These are phyloP conservation scores for Globisporangium splendens DNA, from an alignment of 352 stramenopile genomes.

Conservation along the genomic window DNA sequence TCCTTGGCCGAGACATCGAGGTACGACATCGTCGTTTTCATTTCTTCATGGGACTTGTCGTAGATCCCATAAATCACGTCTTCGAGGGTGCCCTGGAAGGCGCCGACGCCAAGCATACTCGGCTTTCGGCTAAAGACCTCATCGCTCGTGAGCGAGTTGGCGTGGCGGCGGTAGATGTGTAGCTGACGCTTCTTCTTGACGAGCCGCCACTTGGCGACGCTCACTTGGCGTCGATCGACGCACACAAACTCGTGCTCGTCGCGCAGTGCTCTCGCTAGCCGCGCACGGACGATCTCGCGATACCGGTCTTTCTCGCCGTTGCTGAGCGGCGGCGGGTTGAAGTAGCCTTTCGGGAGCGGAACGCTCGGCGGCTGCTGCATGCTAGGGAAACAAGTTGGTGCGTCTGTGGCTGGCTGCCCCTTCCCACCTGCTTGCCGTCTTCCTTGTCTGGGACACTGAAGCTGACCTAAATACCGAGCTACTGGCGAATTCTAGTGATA, in stretches of 20 bases:
- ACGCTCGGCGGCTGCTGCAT: not conserved
- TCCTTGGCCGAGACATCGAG: conserved; percentile 24
- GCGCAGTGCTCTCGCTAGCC: conserved; percentile 24
- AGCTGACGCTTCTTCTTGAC: conserved; percentile 31
- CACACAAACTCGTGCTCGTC: conserved; percentile 27
- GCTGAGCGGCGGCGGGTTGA: not conserved
- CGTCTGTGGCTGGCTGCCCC: too few species aligned
- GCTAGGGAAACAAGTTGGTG: too few species aligned
- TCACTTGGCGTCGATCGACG: conserved; percentile 24
- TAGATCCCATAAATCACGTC: conserved; percentile 40
- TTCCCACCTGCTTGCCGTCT: too few species aligned
- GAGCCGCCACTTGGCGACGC: conserved; percentile 42
- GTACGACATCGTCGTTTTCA: conserved; percentile 25
- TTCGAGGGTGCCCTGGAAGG: conserved; percentile 40
- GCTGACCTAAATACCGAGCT: too few species aligned
- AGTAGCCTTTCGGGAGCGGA: conserved; percentile 3
- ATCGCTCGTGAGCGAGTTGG: conserved; percentile 1
- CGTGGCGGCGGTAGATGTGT: conserved; percentile 31
- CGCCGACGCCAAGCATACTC: conserved; percentile 34
- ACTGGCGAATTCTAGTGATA: too few species aligned
- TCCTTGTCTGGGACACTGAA: too few species aligned
- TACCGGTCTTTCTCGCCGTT: conserved; percentile 27
- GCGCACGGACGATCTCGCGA: conserved; percentile 17
- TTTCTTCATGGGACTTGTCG: conserved; percentile 27
- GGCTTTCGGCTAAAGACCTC: not conserved